Evolutionary conservation across 73 alveolate species (phyloP).

Genomic region (Paramecium octaurelia): DNA sequence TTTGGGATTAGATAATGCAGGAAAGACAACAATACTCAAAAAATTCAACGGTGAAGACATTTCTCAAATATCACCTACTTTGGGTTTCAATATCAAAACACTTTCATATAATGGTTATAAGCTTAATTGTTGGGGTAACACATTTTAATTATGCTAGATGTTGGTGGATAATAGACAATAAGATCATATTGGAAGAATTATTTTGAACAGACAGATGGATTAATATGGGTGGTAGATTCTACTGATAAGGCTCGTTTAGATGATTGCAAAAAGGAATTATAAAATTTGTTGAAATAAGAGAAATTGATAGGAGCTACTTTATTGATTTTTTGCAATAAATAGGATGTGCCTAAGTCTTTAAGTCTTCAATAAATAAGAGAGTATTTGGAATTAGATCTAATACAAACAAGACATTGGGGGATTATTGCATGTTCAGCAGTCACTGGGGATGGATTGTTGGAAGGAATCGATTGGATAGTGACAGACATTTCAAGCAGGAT

Average conservation of each 20-base stretch:
- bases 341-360: constrained; percentile 97
- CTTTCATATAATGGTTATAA: constrained; percentile 88
- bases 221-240: constrained; percentile 96
- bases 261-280: constrained; percentile 89
- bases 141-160: constrained; percentile 51
- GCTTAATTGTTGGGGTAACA: constrained; percentile 94
- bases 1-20: constrained; percentile 96
- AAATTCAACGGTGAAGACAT: constrained; percentile 97
- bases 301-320: constrained; percentile 76
- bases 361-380: constrained; percentile 80
- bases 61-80: constrained; percentile 93
- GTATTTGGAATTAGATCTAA: constrained; percentile 77
- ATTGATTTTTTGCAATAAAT: constrained; percentile 89
- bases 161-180: constrained; percentile 99
- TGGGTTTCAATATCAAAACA: constrained; percentile 97
- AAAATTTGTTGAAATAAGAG: constrained; percentile 64
- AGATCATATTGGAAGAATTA: constrained; percentile 99
- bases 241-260: constrained; percentile 95
- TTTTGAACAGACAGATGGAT: constrained; percentile 98
- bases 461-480: constrained; percentile 98
- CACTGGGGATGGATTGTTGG: constrained; percentile 95
- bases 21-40: constrained; percentile 92
- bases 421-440: constrained; percentile 89
- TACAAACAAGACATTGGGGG: constrained; percentile 89
- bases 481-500: constrained; percentile 95